phyloP scores from a whole-genome alignment of 495 filamentous ascomycete species.

The Aspergillus coremiiformis region DNA sequence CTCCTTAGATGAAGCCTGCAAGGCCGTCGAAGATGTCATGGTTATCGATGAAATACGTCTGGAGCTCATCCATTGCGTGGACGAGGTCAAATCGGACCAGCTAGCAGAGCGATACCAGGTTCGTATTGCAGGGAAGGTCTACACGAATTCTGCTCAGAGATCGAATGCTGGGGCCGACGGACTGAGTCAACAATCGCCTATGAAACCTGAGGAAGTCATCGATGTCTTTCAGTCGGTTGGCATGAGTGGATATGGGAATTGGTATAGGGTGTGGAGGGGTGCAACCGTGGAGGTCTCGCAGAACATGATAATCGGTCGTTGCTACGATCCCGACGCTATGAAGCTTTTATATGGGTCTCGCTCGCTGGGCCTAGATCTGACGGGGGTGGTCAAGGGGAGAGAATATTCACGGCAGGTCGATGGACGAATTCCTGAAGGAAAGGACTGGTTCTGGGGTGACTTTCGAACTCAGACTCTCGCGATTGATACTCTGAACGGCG shows the following conservation, averaged over 20 bases:
- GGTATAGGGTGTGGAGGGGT: conserved; percentile 40
- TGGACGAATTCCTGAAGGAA: conserved; percentile 33
- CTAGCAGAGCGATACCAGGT: conserved; percentile 36
- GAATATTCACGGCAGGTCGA: conserved; percentile 38
- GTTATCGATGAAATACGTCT: conserved; percentile 44
- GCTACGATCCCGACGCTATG: conserved; percentile 45
- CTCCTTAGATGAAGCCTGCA: neutral
- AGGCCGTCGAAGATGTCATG: conserved; percentile 43
- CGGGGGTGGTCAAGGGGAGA: conserved; percentile 34
- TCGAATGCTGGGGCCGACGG: neutral
- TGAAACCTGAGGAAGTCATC: conserved; percentile 27
- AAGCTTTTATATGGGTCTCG: conserved; percentile 33
- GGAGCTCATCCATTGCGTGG: conserved; percentile 34
- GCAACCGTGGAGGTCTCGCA: conserved; percentile 39
- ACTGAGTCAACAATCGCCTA: conserved; percentile 3
- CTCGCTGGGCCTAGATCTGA: conserved; percentile 26
- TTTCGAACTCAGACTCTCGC: conserved; percentile 47
- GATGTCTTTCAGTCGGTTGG: conserved; percentile 32
- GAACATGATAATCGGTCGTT: conserved; percentile 46
- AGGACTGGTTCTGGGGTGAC: conserved; percentile 53
- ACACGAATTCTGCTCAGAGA: conserved; percentile 23
- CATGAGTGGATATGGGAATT: conserved; percentile 38
- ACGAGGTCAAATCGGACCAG: conserved; percentile 35
- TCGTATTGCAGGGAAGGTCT: conserved; percentile 42
- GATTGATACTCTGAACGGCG: conserved; percentile 45